phyloP scores from a whole-genome alignment of 129 eudicot genomes.

The Centrapalus pauciflorus region DNA sequence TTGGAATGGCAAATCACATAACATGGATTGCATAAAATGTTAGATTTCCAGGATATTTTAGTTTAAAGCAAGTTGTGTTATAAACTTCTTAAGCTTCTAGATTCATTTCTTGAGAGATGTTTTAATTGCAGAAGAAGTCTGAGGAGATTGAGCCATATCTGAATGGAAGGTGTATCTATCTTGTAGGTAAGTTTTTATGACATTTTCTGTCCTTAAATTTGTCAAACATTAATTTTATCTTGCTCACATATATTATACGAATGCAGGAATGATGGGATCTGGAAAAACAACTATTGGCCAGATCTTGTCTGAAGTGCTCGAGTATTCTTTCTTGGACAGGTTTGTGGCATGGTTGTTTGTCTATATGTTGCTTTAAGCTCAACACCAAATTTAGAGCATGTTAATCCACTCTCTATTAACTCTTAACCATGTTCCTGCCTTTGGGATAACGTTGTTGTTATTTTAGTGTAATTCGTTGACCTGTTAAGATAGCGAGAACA shows the following conservation, averaged over 20 bases:
- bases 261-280: constrained; percentile 98
- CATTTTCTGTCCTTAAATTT: constrained; percentile 5
- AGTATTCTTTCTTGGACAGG: constrained; percentile 90
- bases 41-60: background rate
- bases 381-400: background rate
- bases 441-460: background rate
- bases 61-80: background rate
- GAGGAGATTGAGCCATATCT: constrained; percentile 60
- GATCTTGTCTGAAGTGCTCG: constrained; percentile 65
- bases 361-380: constrained; percentile 5
- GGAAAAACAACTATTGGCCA: constrained; percentile 95
- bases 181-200: constrained; percentile 69
- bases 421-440: constrained; percentile 6
- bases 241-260: constrained; percentile 5
- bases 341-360: constrained; percentile 21
- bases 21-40: constrained; percentile 2
- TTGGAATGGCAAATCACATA: background rate
- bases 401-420: background rate
- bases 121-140: constrained; percentile 63
- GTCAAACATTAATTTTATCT: background rate
- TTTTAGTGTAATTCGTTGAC: too few relatives aligned
- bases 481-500: too few relatives aligned
- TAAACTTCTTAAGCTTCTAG: constrained; percentile 6
- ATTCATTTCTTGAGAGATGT: constrained; percentile 8
- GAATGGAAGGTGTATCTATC: constrained; percentile 78